Percentiles rank a stretch among this genome's conserved stretches.
These are phyloP conservation scores for Calendula officinalis DNA, from an alignment of 129 eudicot genomes.

Conservation along the genomic window DNA sequence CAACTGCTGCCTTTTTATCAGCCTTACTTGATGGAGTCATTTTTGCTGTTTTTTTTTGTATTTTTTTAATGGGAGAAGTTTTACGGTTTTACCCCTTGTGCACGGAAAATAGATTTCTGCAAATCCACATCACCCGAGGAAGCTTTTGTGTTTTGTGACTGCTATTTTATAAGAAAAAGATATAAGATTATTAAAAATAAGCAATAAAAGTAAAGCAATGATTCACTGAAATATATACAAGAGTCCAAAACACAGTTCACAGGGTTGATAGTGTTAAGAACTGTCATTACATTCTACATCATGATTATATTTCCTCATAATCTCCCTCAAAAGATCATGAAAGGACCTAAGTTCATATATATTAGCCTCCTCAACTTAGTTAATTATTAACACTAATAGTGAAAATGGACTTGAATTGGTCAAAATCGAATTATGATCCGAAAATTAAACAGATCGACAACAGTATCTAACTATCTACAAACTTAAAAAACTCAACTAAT, in stretches of 20 bases:
- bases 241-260: neutral
- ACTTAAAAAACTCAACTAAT: constrained; percentile 1
- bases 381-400: constrained; percentile 4
- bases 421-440: neutral
- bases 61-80: constrained; percentile 25
- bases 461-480: neutral
- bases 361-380: constrained; percentile 11
- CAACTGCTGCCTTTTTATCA: constrained; percentile 67
- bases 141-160: constrained; percentile 31
- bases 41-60: constrained; percentile 22
- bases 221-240: constrained; percentile 10
- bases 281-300: constrained; percentile 11
- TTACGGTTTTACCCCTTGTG: constrained; percentile 49
- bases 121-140: constrained; percentile 40
- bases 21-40: constrained; percentile 89
- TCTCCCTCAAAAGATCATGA: constrained; percentile 12
- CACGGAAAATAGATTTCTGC: constrained; percentile 23
- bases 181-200: neutral
- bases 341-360: neutral
- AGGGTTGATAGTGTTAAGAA: neutral
- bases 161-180: constrained; percentile 22
- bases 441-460: constrained; percentile 1
- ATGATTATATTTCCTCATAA: constrained; percentile 7
- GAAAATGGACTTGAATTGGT: neutral
- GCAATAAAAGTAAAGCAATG: constrained; percentile 23